Base-by-base conservation (phyloP, 495 filamentous ascomycete genomes). In the Penicillium taxi region DNA sequence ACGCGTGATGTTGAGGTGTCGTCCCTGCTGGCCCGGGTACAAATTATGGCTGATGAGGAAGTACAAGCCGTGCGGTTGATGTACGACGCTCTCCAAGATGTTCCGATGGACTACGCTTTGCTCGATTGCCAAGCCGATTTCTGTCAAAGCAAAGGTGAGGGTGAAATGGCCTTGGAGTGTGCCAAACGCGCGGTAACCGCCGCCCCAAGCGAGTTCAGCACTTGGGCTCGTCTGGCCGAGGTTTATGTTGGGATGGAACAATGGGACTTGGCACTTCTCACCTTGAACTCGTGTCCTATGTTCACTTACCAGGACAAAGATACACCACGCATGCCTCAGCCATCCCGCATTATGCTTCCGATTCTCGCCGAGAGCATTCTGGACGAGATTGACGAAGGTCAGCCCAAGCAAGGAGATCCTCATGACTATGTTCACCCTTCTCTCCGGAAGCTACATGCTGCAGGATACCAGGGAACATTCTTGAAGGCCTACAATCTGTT, bases 231-330 rank as follows among this genome's bases (percentile, higher is more conserved):
- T 38, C 61, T 98, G 34, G 90, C 88, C 2, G 86, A 96, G 54
- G 79, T 96, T 14, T 98, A 96, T 41, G 80, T 96, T 32, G 73
- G 78, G 28, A 69, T 94, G 52, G 91, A 98, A 58, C 82, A 89
- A 56, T 98, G 90, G 85, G 91, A 96, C 48, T 52, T 84, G 24
- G 91, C 93, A 2, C 72, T 98, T 12, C 77, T 94, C 6, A 98
- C 93, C 4, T 70, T 98, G n/a, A 98, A 98, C 62, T 96, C 90
- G 3, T 98, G 93, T 45, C 91, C 91, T 3, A 98, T 98, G 91
- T 98, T 98, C 58, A 96, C 91, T 6, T 96, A 96, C 61, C 90
- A 96, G 56, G 91, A 98, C 58, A 96, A 95, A 48, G 91, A 98
- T 56, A 78, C 86, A 5, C 91, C 91, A 12, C 72, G 89, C 39